phyloP scores from a whole-genome alignment of 441 rosid species.

The California macrophylla region DNA sequence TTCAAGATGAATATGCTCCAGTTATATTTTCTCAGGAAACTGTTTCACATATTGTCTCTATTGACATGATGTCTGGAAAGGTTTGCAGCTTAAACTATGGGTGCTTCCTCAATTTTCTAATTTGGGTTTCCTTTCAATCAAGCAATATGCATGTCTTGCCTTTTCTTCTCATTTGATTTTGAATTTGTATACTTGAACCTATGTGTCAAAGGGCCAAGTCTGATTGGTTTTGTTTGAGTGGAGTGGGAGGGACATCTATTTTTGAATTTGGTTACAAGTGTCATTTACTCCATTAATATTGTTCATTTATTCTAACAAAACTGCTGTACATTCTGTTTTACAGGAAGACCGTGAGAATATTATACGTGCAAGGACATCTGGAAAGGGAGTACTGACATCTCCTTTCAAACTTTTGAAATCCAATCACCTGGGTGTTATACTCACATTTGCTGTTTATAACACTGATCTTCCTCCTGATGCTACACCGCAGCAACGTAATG shows the following conservation, averaged over 20 bases:
- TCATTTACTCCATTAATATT: constrained; percentile 1
- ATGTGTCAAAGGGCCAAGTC: not conserved
- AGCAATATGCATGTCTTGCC: not conserved
- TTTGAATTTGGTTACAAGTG: too few species aligned
- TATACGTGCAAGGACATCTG: constrained; percentile 82
- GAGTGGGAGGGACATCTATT: too few species aligned
- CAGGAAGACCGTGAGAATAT: constrained; percentile 95
- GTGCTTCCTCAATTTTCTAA: not conserved
- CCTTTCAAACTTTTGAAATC: constrained; percentile 91
- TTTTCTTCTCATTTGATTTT: not conserved
- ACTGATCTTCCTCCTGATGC: constrained; percentile 53
- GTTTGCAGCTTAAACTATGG: constrained; percentile 26
- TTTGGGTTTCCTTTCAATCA: not conserved
- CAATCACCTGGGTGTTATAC: constrained; percentile 82
- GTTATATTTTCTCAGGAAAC: constrained; percentile 93
- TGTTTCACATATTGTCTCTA: constrained; percentile 86
- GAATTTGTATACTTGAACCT: not conserved
- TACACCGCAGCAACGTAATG: constrained; percentile 57
- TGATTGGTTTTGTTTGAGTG: too few species aligned
- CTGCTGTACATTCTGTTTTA: constrained; percentile 14
- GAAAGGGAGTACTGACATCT: constrained; percentile 92
- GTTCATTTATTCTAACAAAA: constrained; percentile 11
- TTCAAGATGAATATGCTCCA: constrained; percentile 89
- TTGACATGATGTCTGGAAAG: constrained; percentile 99
- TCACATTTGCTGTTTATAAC: constrained; percentile 84